These are phyloP conservation scores for Exophiala bonariae DNA, from an alignment of 2,329 filamentous ascomycete species.

Conservation along the genomic window DNA sequence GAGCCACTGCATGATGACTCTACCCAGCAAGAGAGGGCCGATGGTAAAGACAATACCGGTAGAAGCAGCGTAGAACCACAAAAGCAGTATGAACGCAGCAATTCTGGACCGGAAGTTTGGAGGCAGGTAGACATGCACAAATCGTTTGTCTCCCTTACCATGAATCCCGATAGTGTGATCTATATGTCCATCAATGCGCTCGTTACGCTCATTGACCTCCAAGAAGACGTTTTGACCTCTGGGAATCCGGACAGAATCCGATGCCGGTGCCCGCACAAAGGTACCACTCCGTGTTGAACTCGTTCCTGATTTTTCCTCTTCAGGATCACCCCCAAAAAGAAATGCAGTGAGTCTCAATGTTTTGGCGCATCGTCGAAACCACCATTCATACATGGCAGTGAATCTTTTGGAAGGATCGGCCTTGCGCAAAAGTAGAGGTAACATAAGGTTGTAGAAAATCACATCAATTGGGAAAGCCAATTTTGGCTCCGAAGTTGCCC, in stretches of 20 bases:
- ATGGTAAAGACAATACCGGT: conserved; percentile 86
- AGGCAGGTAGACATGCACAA: conserved; percentile 76
- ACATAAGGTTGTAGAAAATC: conserved; percentile 94
- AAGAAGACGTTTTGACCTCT: conserved; percentile 82
- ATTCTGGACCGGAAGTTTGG: conserved; percentile 80
- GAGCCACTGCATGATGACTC: conserved; percentile 70
- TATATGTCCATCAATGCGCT: conserved; percentile 61
- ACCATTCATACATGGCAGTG: conserved; percentile 88
- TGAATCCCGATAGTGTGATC: conserved; percentile 59
- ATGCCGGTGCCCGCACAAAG: conserved; percentile 90
- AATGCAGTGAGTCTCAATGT: conserved; percentile 83
- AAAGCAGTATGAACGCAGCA: conserved; percentile 79
- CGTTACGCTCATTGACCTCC: conserved; percentile 67
- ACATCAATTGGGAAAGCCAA: conserved; percentile 93
- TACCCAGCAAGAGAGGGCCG: conserved; percentile 80
- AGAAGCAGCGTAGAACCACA: conserved; percentile 90
- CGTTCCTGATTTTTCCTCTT: conserved; percentile 67
- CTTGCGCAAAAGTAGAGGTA: conserved; percentile 80
- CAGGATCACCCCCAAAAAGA: conserved; percentile 78
- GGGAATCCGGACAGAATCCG: conserved; percentile 90
- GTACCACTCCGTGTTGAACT: conserved; percentile 60
- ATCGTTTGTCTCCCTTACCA: conserved; percentile 60
- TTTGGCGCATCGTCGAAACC: conserved; percentile 86
- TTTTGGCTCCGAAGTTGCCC: conserved; percentile 87
- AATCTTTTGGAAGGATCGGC: conserved; percentile 83